A percentile compares a stretch with the other conserved stretches of the same genome.
phyloP scores from a whole-genome alignment of 2,329 filamentous ascomycete species.

The Aspergillus sp. region DNA sequence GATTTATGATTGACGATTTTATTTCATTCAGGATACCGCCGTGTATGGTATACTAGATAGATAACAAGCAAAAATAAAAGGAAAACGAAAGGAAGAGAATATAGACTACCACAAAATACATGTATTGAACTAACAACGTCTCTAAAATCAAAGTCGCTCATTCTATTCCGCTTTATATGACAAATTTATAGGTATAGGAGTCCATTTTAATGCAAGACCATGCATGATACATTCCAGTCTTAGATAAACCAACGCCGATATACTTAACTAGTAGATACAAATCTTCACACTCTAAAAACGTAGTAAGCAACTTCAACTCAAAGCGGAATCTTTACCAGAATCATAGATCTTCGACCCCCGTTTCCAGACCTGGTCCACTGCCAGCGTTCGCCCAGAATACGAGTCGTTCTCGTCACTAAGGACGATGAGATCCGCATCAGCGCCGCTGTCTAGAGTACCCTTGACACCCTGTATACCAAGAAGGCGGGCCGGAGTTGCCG shows the following conservation, averaged over 20 bases:
- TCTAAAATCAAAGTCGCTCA: background rate
- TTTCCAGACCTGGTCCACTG: conserved; percentile 46
- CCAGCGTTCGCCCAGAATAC: conserved; percentile 33
- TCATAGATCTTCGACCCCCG: conserved; percentile 43
- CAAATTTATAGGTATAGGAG: background rate
- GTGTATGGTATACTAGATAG: background rate
- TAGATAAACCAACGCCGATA: background rate
- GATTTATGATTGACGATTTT: conserved; percentile 18
- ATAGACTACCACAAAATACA: too few species aligned
- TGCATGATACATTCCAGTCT: background rate
- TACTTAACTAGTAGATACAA: background rate
- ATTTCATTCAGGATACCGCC: background rate
- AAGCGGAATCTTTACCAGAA: conserved; percentile 25
- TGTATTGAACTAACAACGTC: too few species aligned
- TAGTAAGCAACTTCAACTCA: background rate
- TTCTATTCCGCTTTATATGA: background rate
- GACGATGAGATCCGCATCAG: conserved; percentile 45
- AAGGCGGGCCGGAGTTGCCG: conserved; percentile 41
- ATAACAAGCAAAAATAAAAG: background rate
- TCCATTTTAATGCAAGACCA: background rate
- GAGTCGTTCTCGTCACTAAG: conserved; percentile 35
- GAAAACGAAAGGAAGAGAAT: background rate
- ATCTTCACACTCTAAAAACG: background rate
- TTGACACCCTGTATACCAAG: conserved; percentile 41
- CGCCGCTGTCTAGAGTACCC: conserved; percentile 39